Base-by-base conservation (phyloP, 108 stramenopile species). In the Cylindrotheca closterium region DNA sequence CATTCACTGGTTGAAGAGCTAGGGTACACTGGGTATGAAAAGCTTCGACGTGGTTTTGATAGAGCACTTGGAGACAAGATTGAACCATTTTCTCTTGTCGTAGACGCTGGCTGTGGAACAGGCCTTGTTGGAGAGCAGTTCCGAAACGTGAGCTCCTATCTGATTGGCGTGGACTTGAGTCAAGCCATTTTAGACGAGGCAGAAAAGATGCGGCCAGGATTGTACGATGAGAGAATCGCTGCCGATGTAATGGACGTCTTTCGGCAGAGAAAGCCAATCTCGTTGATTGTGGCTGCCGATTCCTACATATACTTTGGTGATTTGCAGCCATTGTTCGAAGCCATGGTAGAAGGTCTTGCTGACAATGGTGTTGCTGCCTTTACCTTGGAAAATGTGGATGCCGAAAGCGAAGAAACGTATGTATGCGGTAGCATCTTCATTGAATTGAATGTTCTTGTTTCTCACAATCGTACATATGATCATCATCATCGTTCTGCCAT, bases 231-330 rank as follows among this genome's bases (percentile, higher is more conserved):
- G 58, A 46, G 50, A 18, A 63, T 65, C 31, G 83, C 63, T 3
- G 88, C 81, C 4, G 88, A 89, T 72, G 65, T 89, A 10, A 82
- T 58, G 37, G 60, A 80, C 3, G 60, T 77, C 12, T 79, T 86
- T 46, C 71, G 65, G 24, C 60, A 67, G 17, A 65, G 54, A 22
- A 66, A 81, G 37, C 82, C 78, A 34, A 71, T 89, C 42, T 73
- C 77, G 28, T 71, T 89, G 0, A 79, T 89, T 30, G 64, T 89
- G 65, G 85, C 88, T 10, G 81, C 79, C 0, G 88, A 89, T 65
- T 82, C 82, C 3, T 86, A 80, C 55, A 89, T 86, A 33, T 89
- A 89, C 55, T 89, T 85, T 73, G 85, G 85, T 25, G 88, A 89
- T 71, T 61, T 89, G 56, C 68, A 32, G 31, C 78, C 79, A 10